Evolutionary conservation across 2,329 filamentous ascomycete genomes (phyloP), one percentile per base, ranked within the genome.

Genomic region (Chaetomium olivaceum): DNA sequence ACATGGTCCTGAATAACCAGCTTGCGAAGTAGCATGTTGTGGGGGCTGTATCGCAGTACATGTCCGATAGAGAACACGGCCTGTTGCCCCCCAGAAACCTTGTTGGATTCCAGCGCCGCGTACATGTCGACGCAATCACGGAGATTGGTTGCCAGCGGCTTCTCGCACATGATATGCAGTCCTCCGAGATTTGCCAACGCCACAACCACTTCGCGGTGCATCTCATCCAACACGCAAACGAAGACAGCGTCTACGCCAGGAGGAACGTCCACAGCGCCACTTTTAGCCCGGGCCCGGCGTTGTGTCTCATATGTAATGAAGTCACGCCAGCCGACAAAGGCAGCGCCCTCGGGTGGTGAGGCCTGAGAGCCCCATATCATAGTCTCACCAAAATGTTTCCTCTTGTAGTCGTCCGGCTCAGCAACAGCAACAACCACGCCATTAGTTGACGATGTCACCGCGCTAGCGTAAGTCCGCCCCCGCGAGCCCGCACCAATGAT

Each of bases 131-230:
- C 80, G 74, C 93, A 97, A 72, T 95, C 92, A 21, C 83, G 77
- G 31, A 98, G 80, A 0, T 86, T 90, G 25, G 92, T 92, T 0
- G 93, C 92, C 62, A 99, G 80, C 2, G 95, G 95, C 79, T 99
- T 99, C 82, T 99, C 95, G 76, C 93, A 96, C 83, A 97, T 91
- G 69, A 98, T 87, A 76, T 97, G 93, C 57, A 97, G 79, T 2
- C 76, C 76, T 82, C 85, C 75, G 81, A 89, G 79, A 14, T 85
- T 85, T 1, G 91, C 89, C 61, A 97, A 82, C 1, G 87, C 90
- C 52, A 89, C 83, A 25, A 97, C 85, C 57, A 94, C 92, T 63
- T 93, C 89, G 58, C 88, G 88, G 77, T 99, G 95, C 80, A 91
- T 89, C 77, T 96, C 91, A 76, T 99, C 95, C 11, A 94, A 83